Conservation (phyloP, 208 protist genomes). For the Crithidia fasciculata region DNA sequence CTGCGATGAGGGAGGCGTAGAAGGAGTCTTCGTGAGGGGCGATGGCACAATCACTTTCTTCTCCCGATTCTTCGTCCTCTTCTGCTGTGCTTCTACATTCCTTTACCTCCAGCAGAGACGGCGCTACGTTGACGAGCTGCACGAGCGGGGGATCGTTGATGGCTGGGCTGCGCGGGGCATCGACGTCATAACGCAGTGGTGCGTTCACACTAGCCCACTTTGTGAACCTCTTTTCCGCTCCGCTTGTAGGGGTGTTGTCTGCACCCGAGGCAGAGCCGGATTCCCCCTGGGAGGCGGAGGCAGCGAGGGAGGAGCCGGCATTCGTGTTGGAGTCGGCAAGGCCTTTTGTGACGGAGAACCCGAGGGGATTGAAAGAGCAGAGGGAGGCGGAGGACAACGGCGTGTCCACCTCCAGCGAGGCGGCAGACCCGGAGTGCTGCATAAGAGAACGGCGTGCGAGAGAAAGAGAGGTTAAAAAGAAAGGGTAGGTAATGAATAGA, state of each 20-base stretch:
- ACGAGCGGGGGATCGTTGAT: background rate
- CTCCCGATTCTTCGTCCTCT: background rate
- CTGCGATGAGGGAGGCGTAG: slow-evolving; percentile 15
- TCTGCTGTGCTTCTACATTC: background rate
- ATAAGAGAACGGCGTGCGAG: too few species aligned
- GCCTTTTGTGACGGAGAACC: too few species aligned
- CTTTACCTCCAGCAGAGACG: background rate
- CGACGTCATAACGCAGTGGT: too few species aligned
- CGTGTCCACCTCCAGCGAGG: too few species aligned
- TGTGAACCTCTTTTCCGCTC: too few species aligned
- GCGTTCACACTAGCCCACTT: too few species aligned
- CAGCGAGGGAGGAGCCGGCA: background rate
- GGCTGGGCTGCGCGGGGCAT: background rate
- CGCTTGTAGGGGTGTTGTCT: background rate
- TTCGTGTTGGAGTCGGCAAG: background rate
- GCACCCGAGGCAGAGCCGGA: background rate
- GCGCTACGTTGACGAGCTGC: background rate
- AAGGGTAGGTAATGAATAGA: too few species aligned
- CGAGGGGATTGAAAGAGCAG: too few species aligned
- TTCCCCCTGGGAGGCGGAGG: background rate
- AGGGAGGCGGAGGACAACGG: too few species aligned
- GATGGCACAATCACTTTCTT: background rate
- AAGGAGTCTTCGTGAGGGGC: slow-evolving; percentile 1
- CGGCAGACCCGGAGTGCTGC: too few species aligned
- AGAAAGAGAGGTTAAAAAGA: too few species aligned